Base-by-base conservation (phyloP, 768 basidiomycete genomes). In the Panaeolus papilionaceus region DNA sequence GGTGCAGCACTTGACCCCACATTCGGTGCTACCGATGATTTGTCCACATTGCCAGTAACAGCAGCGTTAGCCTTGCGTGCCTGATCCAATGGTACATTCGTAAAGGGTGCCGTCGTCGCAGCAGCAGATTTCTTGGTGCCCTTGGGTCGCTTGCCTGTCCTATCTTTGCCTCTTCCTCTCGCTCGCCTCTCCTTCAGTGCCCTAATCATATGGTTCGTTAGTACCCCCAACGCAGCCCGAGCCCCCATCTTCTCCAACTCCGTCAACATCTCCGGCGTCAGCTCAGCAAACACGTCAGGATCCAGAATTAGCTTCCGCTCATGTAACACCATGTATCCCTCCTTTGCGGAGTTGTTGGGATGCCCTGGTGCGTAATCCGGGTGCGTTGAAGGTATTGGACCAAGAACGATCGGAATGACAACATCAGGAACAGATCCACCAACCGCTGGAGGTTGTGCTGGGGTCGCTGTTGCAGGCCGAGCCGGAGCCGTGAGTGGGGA, bases 131-230 rank as follows among this genome's bases (percentile, higher is more conserved):
- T 79, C 26, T 70, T 66, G 75, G 74, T 66, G 71, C 68, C 28
- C 70, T 73, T 58, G 74, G 75, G 71, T 73, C 77, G 71, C 70
- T 74, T 66, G 76, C 72, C 18, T 80, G 82, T 74, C 84, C 76
- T 73, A 28, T 82, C 84, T 71, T 81, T 80, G 67, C 78, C 78
- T 73, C 81, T 75, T 65, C 79, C 80, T 72, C 84, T 84, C 63
- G 85, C 84, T 71, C 84, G 75, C 70, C 82, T 86, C 76, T 95
- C 92, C 79, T 96, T 96, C 74, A 95, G 79, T 68, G 90, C 92
- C 64, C 91, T 86, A 49, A 95, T 92, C 76, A 96, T 93, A 72
- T 95, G 92, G 2, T 86, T 89, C 69, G 95, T 94, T 66, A 97
- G 80, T 23, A 94, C 89, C 70, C 88, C 86, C 63, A 97, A 79